Percentiles rank a stretch among this genome's conserved stretches.
phyloP scores from a whole-genome alignment of 441 rosid genomes.

The Biscutella auriculata region DNA sequence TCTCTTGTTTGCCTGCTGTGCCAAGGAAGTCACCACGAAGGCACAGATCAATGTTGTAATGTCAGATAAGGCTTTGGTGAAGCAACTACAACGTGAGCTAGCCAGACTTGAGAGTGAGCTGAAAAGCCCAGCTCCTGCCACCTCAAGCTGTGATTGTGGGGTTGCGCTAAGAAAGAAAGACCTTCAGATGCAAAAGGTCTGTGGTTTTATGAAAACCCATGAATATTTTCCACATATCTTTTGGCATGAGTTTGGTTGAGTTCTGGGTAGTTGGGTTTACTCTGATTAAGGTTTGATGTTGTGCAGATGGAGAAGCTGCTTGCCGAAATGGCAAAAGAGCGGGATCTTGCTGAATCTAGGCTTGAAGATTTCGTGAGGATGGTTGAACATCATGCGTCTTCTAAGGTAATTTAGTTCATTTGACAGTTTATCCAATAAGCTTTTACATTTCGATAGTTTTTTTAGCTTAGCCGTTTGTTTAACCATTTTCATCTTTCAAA shows the following conservation, averaged over 20 bases:
- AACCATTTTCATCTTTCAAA: conserved; percentile 14
- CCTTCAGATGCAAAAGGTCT: conserved; percentile 78
- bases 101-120: conserved; percentile 82
- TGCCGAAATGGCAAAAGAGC: conserved; percentile 51
- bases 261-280: background rate
- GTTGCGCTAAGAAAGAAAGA: conserved; percentile 66
- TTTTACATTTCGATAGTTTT: background rate
- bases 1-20: conserved; percentile 91
- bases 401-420: conserved; percentile 22
- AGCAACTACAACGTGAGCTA: conserved; percentile 86
- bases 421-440: background rate
- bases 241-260: background rate
- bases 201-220: conserved; percentile 3
- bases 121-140: conserved; percentile 47
- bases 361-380: conserved; percentile 54
- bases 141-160: conserved; percentile 44
- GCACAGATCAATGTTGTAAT: conserved; percentile 93
- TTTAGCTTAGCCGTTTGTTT: background rate
- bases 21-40: conserved; percentile 91
- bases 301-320: conserved; percentile 80
- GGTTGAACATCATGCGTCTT: conserved; percentile 31
- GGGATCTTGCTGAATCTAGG: conserved; percentile 81
- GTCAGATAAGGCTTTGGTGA: conserved; percentile 93
- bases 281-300: conserved; percentile 8
- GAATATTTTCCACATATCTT: background rate